phyloP scores from a whole-genome alignment of 306 rosid species.

The cucumber (Cucumis sativus) region Cucumber_9930_V3 NC_026655.2:3840501-3841000 shows the following conservation, averaged over 20 bases:
- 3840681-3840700: constrained; percentile 15
- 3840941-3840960: neutral
- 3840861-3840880: neutral
- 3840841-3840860: neutral
- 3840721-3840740: neutral
- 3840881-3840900: neutral
- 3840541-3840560: neutral
- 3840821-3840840: neutral
- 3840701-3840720: neutral
- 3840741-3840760: neutral
- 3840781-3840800: neutral
- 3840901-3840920: neutral
- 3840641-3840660: constrained; percentile 42
- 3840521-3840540: neutral
- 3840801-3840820: neutral
- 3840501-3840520: neutral
- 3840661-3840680: constrained; percentile 31
- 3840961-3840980: neutral
- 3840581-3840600: constrained; percentile 72
- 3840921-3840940: neutral
- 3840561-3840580: constrained; percentile 16
- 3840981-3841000: neutral
- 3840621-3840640: constrained; percentile 50
- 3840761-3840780: neutral
- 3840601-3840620: constrained; percentile 84